Evolutionary conservation across 2,329 filamentous ascomycete species (phyloP).

Genomic region (Ascochyta rabiei): DNA sequence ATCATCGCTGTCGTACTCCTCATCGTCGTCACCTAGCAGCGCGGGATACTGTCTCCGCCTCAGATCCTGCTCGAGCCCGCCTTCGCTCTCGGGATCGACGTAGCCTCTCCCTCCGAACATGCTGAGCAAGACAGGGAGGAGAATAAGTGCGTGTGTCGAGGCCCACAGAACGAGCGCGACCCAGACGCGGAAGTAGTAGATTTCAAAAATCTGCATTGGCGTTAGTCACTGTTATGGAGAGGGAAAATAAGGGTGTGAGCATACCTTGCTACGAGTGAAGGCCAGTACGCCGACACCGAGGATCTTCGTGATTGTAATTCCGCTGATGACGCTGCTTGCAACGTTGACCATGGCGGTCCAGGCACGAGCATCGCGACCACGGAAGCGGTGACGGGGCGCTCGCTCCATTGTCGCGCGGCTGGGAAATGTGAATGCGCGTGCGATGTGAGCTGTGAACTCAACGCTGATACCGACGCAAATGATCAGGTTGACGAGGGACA

Average conservation of each 20-base stretch:
- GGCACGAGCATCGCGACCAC: slow-evolving; percentile 80
- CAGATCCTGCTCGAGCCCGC: slow-evolving; percentile 87
- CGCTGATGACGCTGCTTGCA: slow-evolving; percentile 90
- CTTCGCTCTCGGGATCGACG: slow-evolving; percentile 83
- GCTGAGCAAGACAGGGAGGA: slow-evolving; percentile 87
- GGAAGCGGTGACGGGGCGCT: slow-evolving; percentile 73
- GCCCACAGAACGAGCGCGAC: slow-evolving; percentile 88
- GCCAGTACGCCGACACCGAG: slow-evolving; percentile 90
- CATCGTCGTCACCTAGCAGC: slow-evolving; percentile 69
- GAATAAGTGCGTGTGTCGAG: slow-evolving; percentile 84
- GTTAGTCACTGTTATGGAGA: neutral
- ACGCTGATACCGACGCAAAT: slow-evolving; percentile 97
- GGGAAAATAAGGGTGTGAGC: slow-evolving; percentile 1
- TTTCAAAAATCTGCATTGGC: slow-evolving; percentile 81
- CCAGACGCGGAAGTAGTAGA: slow-evolving; percentile 99
- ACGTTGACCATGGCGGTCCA: slow-evolving; percentile 96
- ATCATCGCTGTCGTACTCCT: slow-evolving; percentile 67
- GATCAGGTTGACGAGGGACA: slow-evolving; percentile 93
- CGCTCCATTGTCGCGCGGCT: slow-evolving; percentile 80
- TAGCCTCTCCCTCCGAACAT: slow-evolving; percentile 84
- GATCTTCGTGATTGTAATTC: slow-evolving; percentile 95
- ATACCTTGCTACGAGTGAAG: slow-evolving; percentile 83
- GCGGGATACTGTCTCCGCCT: slow-evolving; percentile 79
- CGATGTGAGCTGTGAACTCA: slow-evolving; percentile 97
- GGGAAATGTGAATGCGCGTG: slow-evolving; percentile 94